Evolutionary conservation across 148 eudicot species (phyloP), one percentile per base, ranked within the genome.

Genomic region (Oxyria digyna): DNA sequence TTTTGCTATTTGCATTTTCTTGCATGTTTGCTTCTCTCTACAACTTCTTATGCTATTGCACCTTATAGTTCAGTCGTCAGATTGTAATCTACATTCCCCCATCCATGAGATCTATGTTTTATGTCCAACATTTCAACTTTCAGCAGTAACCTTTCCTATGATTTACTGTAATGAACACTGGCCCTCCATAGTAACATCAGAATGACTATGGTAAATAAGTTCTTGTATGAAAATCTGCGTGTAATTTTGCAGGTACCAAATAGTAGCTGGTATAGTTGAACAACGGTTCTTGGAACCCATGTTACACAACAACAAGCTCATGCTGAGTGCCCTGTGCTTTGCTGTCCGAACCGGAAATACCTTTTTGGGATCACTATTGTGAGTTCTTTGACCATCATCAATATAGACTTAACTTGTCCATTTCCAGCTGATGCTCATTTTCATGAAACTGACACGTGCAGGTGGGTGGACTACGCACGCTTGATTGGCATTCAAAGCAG

Each of bases 391-490:
- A 6, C 17, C 62, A 8, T 10, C 43, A 45, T 48, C 62, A 8
- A 13, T 23, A 2, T 29, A 29, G 15, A 52, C 6, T 11, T n/a
- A 21, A 29, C 65, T 59, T 2, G 9, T 31, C 13, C 38, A 8
- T 29, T 59, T 59, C 9, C 65, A 29, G 1, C 29, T 1, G 20
- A 31, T 9, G 27, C 20, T 3, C 69, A 35, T 41, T 18, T 1
- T 8, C 69, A 18, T 14, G n/a, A 66, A 46, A 46, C 33, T 63
- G 57, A 23, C 42, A 71, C 31, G 29, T 33, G 65, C 83, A 94
- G 98, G 85, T 90, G 98, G 98, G 98, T 94, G 67, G 98, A 94
- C 78, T 94, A 90, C 73, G 92, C 96, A 67, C 97, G 97, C 71
- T 80, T 49, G 79, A 69, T 94, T 20, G 96, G 97, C 21, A 67